A percentile compares a stretch with the other conserved stretches of the same genome.
Conservation (phyloP, 352 stramenopile genomes). For the Phytophthora kernoviae region DNA sequence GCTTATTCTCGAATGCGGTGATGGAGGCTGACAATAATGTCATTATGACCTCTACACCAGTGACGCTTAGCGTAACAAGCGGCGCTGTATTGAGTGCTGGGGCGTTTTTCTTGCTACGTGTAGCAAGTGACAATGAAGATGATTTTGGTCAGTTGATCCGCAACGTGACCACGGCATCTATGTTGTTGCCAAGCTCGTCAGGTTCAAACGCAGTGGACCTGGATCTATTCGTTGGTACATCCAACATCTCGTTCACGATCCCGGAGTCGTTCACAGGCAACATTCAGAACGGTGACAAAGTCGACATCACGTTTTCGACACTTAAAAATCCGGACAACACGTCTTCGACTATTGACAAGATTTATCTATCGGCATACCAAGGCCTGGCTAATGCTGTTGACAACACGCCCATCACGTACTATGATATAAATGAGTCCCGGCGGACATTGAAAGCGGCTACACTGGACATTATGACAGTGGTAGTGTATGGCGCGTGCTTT, state of each 20-base stretch:
- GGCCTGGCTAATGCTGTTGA: conserved; percentile 59
- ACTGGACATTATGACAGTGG: conserved; percentile 72
- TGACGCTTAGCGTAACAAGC: conserved; percentile 66
- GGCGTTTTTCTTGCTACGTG: conserved; percentile 71
- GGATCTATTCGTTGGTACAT: conserved; percentile 50
- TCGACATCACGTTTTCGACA: conserved; percentile 66
- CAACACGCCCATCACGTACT: conserved; percentile 61
- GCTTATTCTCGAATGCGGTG: conserved; percentile 51
- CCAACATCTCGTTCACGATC: conserved; percentile 81
- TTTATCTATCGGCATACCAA: conserved; percentile 77
- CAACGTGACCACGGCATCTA: conserved; percentile 47
- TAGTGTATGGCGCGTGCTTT: conserved; percentile 80
- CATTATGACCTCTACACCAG: conserved; percentile 55
- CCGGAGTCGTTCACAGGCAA: conserved; percentile 53
- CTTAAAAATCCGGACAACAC: conserved; percentile 72
- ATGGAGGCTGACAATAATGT: conserved; percentile 53
- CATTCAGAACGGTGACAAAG: conserved; percentile 77
- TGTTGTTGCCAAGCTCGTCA: conserved; percentile 41
- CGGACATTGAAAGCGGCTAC: conserved; percentile 58
- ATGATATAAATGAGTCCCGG: conserved; percentile 43
- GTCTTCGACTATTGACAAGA: conserved; percentile 62
- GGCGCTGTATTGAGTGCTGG: conserved; percentile 62
- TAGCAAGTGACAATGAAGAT: conserved; percentile 57
- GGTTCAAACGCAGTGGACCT: conserved; percentile 37
- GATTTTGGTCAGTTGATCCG: conserved; percentile 64